Evolutionary conservation across 2,329 filamentous ascomycete genomes (phyloP), one percentile per base, ranked within the genome.

Genomic region (Camptophora hylomeconis): DNA sequence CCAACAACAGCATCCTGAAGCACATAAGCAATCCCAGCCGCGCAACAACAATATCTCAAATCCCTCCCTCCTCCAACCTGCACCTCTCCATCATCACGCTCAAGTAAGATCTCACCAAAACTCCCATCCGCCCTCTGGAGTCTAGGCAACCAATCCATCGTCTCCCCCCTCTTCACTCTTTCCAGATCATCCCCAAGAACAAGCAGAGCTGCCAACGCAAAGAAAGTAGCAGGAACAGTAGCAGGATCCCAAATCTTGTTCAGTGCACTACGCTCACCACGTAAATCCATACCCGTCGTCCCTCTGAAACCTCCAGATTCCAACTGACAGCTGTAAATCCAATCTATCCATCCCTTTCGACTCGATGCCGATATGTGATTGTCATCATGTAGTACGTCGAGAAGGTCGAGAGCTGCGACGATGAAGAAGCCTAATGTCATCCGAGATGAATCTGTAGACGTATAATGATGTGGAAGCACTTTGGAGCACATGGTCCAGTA

Each of bases 401-500:
- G 72, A 2, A 95, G 60, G 49, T 93, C 83, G 26, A 93, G 66
- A 2, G 83, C 82, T 5, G 82, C 78, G 45, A 95, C 60, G 42
- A 79, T 86, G 62, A 98, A 93, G 61, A 78, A 92, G 42, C 75
- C 84, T 31, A 95, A 72, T 4, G 79, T 80, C 62, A 95, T 79
- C 46, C 89, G 84, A 46, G 78, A 87, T 43, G 83, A 83, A 59
- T 98, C 89, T 52, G 80, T 89, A 51, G 75, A 67, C 10, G 81
- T 92, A 61, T 95, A 98, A 38, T 72, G 67, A 24, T 75, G 68
- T 0, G 89, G 89, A 5, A 98, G 73, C 37, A 69, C 14, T 76
- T 78, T 51, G 78, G 79, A 40, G 89, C 69, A 52, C 87, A 94
- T 50, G 86, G 76, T 72, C 77, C 86, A 98, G 67, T 94, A 98